phyloP scores from a whole-genome alignment of 108 stramenopile genomes.

The Pseudonitzschia delicatissima region DNA sequence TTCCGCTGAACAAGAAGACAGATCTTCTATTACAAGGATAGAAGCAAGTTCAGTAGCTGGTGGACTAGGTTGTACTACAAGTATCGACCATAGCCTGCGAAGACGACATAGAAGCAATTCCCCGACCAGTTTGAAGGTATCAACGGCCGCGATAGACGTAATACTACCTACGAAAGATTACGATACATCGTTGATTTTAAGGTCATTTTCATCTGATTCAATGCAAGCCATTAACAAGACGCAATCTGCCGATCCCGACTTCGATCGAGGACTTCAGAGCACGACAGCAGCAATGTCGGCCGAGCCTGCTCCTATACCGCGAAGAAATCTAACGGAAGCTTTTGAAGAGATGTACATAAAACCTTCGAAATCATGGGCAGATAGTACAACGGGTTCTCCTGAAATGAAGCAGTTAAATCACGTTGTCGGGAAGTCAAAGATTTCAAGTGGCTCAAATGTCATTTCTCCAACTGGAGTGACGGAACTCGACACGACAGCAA shows the following conservation, averaged over 20 bases:
- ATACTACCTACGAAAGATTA: conserved; percentile 11
- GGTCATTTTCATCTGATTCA: conserved; percentile 11
- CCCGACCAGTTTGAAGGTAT: conserved; percentile 10
- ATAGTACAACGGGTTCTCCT: conserved; percentile 18
- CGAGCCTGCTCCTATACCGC: conserved; percentile 33
- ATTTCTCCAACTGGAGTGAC: conserved; percentile 51
- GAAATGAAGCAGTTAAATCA: conserved; percentile 2
- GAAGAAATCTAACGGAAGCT: conserved; percentile 49
- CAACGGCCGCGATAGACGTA: conserved; percentile 5
- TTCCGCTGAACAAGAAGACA: background rate
- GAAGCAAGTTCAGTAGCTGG: background rate
- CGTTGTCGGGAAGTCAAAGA: background rate
- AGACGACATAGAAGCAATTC: conserved; percentile 7
- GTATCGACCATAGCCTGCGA: background rate
- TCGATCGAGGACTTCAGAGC: conserved; percentile 5
- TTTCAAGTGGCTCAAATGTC: background rate
- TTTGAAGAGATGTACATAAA: conserved; percentile 51
- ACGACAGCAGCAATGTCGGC: background rate
- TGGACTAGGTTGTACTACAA: background rate
- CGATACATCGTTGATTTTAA: conserved; percentile 4
- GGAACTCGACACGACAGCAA: conserved; percentile 15
- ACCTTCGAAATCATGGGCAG: conserved; percentile 3
- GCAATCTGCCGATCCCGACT: conserved; percentile 16
- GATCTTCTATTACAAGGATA: background rate
- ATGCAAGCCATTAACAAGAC: conserved; percentile 8